Conservation (phyloP, 352 stramenopile species). For the Globisporangium orthogonon region DNA sequence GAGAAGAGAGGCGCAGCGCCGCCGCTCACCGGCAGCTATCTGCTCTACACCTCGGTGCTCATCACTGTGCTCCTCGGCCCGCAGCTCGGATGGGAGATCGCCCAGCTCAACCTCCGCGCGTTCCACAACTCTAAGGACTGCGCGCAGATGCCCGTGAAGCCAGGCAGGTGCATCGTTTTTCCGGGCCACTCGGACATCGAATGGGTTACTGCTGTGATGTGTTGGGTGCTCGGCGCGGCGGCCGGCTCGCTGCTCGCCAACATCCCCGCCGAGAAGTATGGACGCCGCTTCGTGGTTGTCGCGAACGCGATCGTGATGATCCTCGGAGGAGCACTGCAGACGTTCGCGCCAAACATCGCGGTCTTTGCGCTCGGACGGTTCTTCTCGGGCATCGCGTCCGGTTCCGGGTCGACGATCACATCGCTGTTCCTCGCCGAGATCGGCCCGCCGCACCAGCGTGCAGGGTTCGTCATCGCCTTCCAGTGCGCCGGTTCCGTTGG, state of each 20-base stretch:
- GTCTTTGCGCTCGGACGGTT: constrained; percentile 28
- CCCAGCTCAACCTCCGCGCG: constrained; percentile 45
- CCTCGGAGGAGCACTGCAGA: constrained; percentile 21
- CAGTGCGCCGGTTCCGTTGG: constrained; percentile 37
- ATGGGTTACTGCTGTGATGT: constrained; percentile 31
- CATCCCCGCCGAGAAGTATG: constrained; percentile 23
- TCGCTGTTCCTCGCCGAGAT: constrained; percentile 44
- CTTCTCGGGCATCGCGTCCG: constrained; percentile 30
- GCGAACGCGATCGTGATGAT: constrained; percentile 31
- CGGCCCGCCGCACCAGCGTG: constrained; percentile 27
- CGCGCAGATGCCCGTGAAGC: constrained; percentile 12
- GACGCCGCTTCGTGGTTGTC: constrained; percentile 20
- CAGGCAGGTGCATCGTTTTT: constrained; percentile 28
- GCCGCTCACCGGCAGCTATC: background rate
- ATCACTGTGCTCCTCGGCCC: constrained; percentile 40
- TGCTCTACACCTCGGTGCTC: constrained; percentile 7
- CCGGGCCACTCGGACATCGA: constrained; percentile 23
- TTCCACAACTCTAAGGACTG: constrained; percentile 30
- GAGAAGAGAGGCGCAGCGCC: background rate
- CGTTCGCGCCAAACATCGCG: constrained; percentile 18
- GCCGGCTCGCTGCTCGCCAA: constrained; percentile 25
- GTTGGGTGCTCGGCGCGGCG: constrained; percentile 37
- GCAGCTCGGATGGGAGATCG: constrained; percentile 47
- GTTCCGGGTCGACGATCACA: constrained; percentile 20
- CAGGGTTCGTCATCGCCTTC: constrained; percentile 20